Evolutionary conservation across 352 stramenopile genomes (phyloP).

Genomic region (Pythium apleroticum): DNA sequence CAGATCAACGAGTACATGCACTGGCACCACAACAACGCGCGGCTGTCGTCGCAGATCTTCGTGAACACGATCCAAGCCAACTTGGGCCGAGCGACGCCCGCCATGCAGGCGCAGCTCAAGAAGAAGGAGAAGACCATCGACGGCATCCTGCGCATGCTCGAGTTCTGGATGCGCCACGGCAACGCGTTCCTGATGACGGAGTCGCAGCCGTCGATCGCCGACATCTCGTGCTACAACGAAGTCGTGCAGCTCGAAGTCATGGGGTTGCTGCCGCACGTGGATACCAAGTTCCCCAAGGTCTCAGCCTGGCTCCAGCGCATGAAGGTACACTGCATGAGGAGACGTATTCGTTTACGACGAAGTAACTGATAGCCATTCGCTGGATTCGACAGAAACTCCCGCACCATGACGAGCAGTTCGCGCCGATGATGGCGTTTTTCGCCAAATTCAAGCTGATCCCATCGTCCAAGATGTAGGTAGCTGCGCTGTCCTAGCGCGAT

Average conservation of each 20-base stretch:
- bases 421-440: conserved; percentile 69
- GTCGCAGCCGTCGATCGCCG: conserved; percentile 56
- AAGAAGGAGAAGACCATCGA: conserved; percentile 54
- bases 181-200: conserved; percentile 61
- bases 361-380: no score
- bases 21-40: conserved; percentile 77
- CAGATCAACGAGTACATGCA: conserved; percentile 82
- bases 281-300: conserved; percentile 52
- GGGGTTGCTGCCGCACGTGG: conserved; percentile 43
- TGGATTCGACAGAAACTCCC: conserved; percentile 45
- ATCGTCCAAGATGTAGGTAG: conserved; percentile 45
- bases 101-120: conserved; percentile 44
- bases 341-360: no score
- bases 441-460: conserved; percentile 59
- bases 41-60: conserved; percentile 59
- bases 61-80: conserved; percentile 63
- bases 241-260: conserved; percentile 77
- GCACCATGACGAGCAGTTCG: conserved; percentile 64
- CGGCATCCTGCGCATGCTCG: conserved; percentile 59
- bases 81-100: conserved; percentile 45
- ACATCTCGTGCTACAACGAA: conserved; percentile 80
- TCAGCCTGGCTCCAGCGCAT: conserved; percentile 69
- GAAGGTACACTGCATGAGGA: conserved; percentile 40
- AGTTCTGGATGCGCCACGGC: conserved; percentile 64
- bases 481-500: no score